Evolutionary conservation across 345 rosid species (phyloP).

Genomic region (Rhizophora apiculata): DNA sequence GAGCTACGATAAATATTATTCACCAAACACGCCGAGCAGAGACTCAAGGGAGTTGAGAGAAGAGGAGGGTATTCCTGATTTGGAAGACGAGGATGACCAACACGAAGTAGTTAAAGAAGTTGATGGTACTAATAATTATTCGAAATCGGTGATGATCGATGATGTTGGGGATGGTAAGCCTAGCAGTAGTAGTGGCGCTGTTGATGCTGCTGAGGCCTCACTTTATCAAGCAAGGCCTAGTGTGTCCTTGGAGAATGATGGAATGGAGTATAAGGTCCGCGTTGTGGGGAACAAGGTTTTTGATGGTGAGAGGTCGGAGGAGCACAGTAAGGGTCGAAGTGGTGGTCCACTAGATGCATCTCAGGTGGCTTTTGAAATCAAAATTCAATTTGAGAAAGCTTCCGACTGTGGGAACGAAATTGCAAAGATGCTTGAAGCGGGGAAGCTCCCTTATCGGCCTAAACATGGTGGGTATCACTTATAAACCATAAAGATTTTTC

Average conservation of each 20-base stretch:
- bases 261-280: slow-evolving; percentile 62
- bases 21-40: slow-evolving; percentile 52
- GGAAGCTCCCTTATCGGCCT: slow-evolving; percentile 71
- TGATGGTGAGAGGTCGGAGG: slow-evolving; percentile 45
- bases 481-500: no score
- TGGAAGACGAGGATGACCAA: slow-evolving; percentile 71
- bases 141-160: slow-evolving; percentile 32
- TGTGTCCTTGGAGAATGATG: slow-evolving; percentile 42
- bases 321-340: slow-evolving; percentile 33
- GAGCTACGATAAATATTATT: slow-evolving; percentile 44
- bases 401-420: slow-evolving; percentile 79
- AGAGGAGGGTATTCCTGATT: slow-evolving; percentile 93
- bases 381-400: slow-evolving; percentile 68
- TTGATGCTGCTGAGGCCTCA: slow-evolving; percentile 29
- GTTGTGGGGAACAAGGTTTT: slow-evolving; percentile 87
- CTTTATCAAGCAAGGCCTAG: slow-evolving; percentile 45
- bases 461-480: slow-evolving; percentile 50
- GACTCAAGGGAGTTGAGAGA: slow-evolving; percentile 78
- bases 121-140: slow-evolving; percentile 14
- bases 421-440: slow-evolving; percentile 81
- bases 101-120: slow-evolving; percentile 76
- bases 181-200: slow-evolving; percentile 7
- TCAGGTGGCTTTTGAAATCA: slow-evolving; percentile 67
- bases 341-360: slow-evolving; percentile 41
- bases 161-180: slow-evolving; percentile 29